A percentile compares a stretch with the other conserved stretches of the same genome.
phyloP scores from a whole-genome alignment of 2,329 filamentous ascomycete species.

The Hypoxylon sp. region DNA sequence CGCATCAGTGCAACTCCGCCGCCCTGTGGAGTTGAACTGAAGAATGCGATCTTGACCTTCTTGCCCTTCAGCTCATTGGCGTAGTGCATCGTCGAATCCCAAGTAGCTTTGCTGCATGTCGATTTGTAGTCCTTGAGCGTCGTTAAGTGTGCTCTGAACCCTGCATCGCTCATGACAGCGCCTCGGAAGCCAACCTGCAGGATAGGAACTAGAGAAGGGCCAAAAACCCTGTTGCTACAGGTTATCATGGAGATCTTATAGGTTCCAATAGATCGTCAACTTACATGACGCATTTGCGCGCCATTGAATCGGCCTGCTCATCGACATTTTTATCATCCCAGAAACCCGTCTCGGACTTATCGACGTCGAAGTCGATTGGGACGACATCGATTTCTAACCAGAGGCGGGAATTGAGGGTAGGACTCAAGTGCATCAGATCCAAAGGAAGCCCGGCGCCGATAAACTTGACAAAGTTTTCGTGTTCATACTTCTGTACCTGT shows the following conservation, averaged over 20 bases:
- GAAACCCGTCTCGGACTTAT: constrained; percentile 60
- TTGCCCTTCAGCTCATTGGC: constrained; percentile 73
- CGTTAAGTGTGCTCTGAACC: constrained; percentile 73
- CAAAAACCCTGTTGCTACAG: constrained; percentile 71
- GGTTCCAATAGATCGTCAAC: constrained; percentile 48
- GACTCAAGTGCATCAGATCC: constrained; percentile 71
- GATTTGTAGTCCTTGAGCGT: constrained; percentile 70
- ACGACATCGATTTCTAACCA: constrained; percentile 85
- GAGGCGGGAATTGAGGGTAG: constrained; percentile 76
- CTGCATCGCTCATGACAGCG: constrained; percentile 78
- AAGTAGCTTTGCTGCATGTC: constrained; percentile 74
- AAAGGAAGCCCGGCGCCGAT: constrained; percentile 79
- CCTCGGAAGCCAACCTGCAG: constrained; percentile 78
- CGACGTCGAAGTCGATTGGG: constrained; percentile 73
- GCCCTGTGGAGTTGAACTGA: constrained; percentile 85
- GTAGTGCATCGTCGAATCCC: constrained; percentile 75
- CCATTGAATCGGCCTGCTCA: constrained; percentile 86
- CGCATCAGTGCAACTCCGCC: constrained; percentile 87
- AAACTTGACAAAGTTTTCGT: constrained; percentile 79
- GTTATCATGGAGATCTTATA: constrained; percentile 34
- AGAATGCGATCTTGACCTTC: constrained; percentile 80
- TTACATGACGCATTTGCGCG: constrained; percentile 81
- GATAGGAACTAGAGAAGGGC: constrained; percentile 78
- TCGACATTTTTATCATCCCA: constrained; percentile 75
- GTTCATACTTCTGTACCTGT: constrained; percentile 71